These are phyloP conservation scores for Dillenia suffruticosa DNA, from an alignment of 164 flowering plant genomes.

Conservation along the genomic window DNA sequence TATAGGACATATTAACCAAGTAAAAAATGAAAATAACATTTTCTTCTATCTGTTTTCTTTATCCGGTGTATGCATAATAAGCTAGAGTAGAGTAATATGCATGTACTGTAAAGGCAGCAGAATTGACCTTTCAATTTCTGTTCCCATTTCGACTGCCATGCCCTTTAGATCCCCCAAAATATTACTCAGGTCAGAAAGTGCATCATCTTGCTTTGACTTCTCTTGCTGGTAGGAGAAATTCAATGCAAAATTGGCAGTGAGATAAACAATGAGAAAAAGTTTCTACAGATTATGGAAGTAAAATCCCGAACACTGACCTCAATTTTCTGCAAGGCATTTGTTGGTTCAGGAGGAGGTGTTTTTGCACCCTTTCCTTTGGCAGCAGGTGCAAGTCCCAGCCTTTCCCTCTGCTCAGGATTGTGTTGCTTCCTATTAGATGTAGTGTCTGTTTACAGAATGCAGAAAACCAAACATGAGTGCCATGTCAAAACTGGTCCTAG, in stretches of 20 bases:
- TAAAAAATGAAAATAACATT: too few species aligned
- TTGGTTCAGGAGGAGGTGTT: constrained; percentile 48
- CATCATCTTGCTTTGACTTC: constrained; percentile 76
- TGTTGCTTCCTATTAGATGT: constrained; percentile 33
- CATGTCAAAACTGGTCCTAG: not conserved
- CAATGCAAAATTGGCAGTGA: not conserved
- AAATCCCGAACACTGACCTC: constrained; percentile 46
- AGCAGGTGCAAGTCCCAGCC: constrained; percentile 49
- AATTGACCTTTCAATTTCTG: constrained; percentile 66
- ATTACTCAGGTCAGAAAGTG: constrained; percentile 61
- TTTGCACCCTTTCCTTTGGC: constrained; percentile 33
- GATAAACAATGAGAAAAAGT: not conserved
- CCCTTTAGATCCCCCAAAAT: constrained; percentile 71
- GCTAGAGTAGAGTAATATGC: too few species aligned
- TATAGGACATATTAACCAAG: too few species aligned
- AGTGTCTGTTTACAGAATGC: constrained; percentile 40
- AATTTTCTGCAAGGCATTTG: constrained; percentile 65
- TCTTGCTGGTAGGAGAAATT: constrained; percentile 44
- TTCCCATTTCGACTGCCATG: constrained; percentile 89
- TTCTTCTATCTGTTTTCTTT: too few species aligned
- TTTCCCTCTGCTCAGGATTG: constrained; percentile 57
- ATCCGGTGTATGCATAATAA: too few species aligned
- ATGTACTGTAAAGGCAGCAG: not conserved
- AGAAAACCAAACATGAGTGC: constrained; percentile 3
- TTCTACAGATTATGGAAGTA: not conserved